Conservation (phyloP, 1,284 basidiomycete species). For the Caloboletus firmus region DNA sequence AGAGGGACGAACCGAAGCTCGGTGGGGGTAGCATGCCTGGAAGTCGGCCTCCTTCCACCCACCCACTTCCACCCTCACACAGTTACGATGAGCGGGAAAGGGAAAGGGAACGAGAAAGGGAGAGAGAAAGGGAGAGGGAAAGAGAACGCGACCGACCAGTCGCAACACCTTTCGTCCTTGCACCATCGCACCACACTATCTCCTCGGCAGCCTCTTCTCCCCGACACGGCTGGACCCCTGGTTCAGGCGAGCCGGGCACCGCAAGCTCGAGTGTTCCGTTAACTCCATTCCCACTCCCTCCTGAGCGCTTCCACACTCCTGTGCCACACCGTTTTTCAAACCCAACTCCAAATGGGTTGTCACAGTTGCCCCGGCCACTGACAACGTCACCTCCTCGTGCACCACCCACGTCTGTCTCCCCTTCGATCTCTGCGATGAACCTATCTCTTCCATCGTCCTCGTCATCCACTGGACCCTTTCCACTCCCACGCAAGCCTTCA, state of each 20-base stretch:
- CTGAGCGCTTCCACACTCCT: conserved; percentile 33
- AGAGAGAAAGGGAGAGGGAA: conserved; percentile 24
- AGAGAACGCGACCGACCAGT: conserved; percentile 33
- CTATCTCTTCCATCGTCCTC: conserved; percentile 17
- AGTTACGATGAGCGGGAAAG: conserved; percentile 29
- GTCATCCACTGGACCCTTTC: conserved; percentile 23
- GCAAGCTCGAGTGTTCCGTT: conserved; percentile 10
- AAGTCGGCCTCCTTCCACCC: conserved; percentile 33
- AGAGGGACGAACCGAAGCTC: conserved; percentile 28
- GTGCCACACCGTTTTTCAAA: conserved; percentile 31
- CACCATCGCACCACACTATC: conserved; percentile 32
- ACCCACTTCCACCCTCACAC: conserved; percentile 26
- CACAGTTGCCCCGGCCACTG: conserved; percentile 26
- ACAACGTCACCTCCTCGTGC: conserved; percentile 33
- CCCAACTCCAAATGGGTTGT: conserved; percentile 20
- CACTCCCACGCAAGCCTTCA: conserved; percentile 27
- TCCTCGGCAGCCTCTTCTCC: conserved; percentile 29
- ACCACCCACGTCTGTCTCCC: conserved; percentile 18
- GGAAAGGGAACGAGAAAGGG: conserved; percentile 25
- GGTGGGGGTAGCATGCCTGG: conserved; percentile 31
- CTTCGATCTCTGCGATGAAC: conserved; percentile 17
- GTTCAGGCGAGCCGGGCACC: conserved; percentile 23
- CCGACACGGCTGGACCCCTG: conserved; percentile 29
- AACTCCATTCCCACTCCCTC: conserved; percentile 17
- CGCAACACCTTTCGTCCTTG: conserved; percentile 35